Evolutionary conservation across 768 basidiomycete species (phyloP), one percentile per base, ranked within the genome.

Genomic region (Suillus ampliporus): DNA sequence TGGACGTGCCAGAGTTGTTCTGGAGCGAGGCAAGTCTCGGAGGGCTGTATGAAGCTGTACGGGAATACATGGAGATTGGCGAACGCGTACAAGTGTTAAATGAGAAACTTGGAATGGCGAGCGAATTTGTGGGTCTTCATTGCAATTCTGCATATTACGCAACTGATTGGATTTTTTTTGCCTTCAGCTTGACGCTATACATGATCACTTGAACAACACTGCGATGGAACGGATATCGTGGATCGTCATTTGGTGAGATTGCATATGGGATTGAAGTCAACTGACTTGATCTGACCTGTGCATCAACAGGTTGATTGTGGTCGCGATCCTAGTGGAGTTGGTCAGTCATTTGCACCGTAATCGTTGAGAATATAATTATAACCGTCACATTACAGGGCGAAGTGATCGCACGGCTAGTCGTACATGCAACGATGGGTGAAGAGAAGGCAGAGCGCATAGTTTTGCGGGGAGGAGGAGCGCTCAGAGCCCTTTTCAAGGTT

Each of bases 61-160:
- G 94, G 61, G 95, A 95, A 68, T 98, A 98, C 71, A 94, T 97
- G 84, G 96, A 98, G 76, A 94, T 97, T 58, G 87, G 86, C 40
- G 86, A 83, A 5, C 77, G 96, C 40, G 94, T 96, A 35, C 86
- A 89, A 72, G 90, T 89, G 13, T 76, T 98, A 66, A 97, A 96
- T 72, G 95, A 97, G 72, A 91, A 93, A 65, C 77, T 97, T 41
- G 89, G 86, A 5, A 91, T 95, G 8, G 91, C 92, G 15, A 92
- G 91, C 67, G 94, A 94, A 77, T 85, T 98, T 73, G 93, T 95
- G 71, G 68, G 92, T 83, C n/a, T 35, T 59, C 34, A 21, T 2
- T 57, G 40, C 57, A 54, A 57, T 61, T 40, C 41, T 40, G 40
- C 3, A 17, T 40, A 38, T 38, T 37, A 40, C 9, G 54, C 23